Percentiles rank a stretch among this genome's conserved stretches.
Conservation (phyloP, 2,329 filamentous ascomycete genomes). For the Neonectria sp. region DNA sequence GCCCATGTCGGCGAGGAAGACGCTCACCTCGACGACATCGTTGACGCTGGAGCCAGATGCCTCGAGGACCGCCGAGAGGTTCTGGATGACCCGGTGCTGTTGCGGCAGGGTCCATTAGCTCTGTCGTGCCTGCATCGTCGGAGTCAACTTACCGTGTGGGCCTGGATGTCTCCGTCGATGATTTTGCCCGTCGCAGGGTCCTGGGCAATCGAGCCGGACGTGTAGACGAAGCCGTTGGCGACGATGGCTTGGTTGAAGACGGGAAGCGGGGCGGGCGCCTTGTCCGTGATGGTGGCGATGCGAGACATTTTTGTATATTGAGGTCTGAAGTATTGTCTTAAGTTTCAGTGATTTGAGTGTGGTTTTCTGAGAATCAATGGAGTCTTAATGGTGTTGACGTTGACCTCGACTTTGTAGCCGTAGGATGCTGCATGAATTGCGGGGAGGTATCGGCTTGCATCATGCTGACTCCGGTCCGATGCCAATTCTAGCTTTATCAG, state of each 20-base stretch:
- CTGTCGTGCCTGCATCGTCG: no score
- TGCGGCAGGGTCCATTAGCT: neutral
- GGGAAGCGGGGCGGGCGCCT: constrained; percentile 39
- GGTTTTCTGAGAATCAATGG: neutral
- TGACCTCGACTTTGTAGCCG: neutral
- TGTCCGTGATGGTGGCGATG: constrained; percentile 41
- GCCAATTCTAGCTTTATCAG: neutral
- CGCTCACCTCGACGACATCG: constrained; percentile 79
- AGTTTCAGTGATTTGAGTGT: neutral
- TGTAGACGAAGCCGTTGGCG: constrained; percentile 77
- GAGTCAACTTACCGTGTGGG: constrained; percentile 66
- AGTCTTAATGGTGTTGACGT: neutral
- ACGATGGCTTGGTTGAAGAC: constrained; percentile 52
- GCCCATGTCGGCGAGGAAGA: constrained; percentile 81
- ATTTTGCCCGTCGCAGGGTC: constrained; percentile 69
- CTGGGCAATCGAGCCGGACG: constrained; percentile 79
- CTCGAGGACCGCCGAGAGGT: constrained; percentile 77
- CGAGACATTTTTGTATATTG: constrained; percentile 35
- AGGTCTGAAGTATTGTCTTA: neutral
- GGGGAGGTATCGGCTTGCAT: neutral
- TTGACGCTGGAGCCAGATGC: constrained; percentile 76
- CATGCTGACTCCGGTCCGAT: neutral
- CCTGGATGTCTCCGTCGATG: constrained; percentile 75
- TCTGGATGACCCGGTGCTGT: constrained; percentile 74
- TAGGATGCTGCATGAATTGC: neutral